A percentile compares a stretch with the other conserved stretches of the same genome.
These are phyloP conservation scores for Vickermania ingenoplastis DNA, from an alignment of 208 protist genomes.

Conservation along the genomic window DNA sequence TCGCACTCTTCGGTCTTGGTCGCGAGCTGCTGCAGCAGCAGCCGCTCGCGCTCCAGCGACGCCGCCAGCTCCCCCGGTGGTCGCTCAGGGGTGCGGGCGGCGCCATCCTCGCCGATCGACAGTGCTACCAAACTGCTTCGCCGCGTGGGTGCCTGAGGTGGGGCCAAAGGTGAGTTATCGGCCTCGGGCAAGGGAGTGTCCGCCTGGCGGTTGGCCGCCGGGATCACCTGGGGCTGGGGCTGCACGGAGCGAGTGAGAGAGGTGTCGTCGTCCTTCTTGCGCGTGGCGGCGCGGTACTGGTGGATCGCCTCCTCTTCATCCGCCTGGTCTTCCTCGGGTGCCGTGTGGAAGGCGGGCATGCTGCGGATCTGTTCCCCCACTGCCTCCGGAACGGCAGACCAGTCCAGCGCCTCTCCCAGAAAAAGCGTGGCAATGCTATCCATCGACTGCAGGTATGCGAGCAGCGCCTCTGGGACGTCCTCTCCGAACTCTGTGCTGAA, in stretches of 20 bases:
- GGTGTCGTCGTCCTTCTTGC: not conserved
- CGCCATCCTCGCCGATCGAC: not conserved
- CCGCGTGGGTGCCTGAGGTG: not conserved
- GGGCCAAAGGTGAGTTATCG: no score
- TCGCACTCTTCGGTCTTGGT: slow-evolving; percentile 20
- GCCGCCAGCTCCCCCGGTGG: not conserved
- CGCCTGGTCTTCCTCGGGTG: slow-evolving; percentile 6
- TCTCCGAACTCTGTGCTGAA: slow-evolving; percentile 71
- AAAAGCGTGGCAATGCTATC: slow-evolving; percentile 64
- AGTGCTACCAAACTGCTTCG: not conserved
- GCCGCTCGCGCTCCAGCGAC: not conserved
- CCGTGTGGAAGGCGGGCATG: slow-evolving; percentile 15
- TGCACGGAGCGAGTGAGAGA: not conserved
- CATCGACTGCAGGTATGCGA: slow-evolving; percentile 54
- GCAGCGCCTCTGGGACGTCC: slow-evolving; percentile 51
- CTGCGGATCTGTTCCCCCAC: slow-evolving; percentile 28
- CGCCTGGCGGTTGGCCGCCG: no score
- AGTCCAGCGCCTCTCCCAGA: slow-evolving; percentile 40
- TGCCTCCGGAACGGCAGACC: slow-evolving; percentile 25
- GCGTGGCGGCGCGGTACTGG: slow-evolving; percentile 6
- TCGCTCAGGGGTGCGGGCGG: not conserved
- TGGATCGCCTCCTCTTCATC: slow-evolving; percentile 18
- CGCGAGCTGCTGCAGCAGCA: not conserved
- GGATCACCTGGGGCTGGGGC: not conserved
- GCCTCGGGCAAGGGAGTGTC: no score